Base-by-base conservation (phyloP, 2,329 filamentous ascomycete genomes). In the Fusarium domesticum region DNA sequence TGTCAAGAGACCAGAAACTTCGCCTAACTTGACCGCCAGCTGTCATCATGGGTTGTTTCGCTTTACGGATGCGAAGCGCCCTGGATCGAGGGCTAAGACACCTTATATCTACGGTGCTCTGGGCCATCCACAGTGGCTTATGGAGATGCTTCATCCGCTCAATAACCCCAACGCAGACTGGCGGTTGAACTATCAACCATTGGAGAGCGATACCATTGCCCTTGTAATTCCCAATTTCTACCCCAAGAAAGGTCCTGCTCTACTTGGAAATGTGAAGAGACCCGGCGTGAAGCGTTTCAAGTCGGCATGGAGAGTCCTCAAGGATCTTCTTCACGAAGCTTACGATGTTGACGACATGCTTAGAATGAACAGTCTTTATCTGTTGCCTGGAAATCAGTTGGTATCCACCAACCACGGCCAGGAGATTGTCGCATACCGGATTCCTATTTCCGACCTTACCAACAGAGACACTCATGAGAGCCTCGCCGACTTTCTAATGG, bases 141-240 rank as follows among this genome's bases (percentile, higher is more conserved):
- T 48, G 55, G 45, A 60, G 10, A 8, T 34, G 4, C 51, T 60
- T 2, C 48, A 60, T 18, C 57, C 57, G 1, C 14, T 42, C 2
- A 53, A 51, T 17, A 47, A 38, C 4, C 49, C 49, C 1, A 31
- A 23, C 2, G 46, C 46, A 11, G 15, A 38, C 14, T 58, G 56
- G 54, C 43, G 51, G 25, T 38, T 52, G 14, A 42, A 56, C 1
- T 39, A 35, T 5, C 37, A 6, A 3, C 40, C 36, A 14, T 39
- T 60, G 1, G 15, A 38, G 0, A 6, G 17, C 1, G 4, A 18
- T 0, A 8, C 35, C 2, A 20, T 42, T 6, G 43, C 58, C 20
- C n/a, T 59, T 1, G 18, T 59, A 4, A 6, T 57, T 2, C 51
- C 56, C 15, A 52, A 58, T 33, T 52, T 50, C 25, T 58, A 58